Percentiles rank a stretch among this genome's conserved stretches.
These are phyloP conservation scores for Aspergillus bridgeri DNA, from an alignment of 495 filamentous ascomycete genomes.

Conservation along the genomic window DNA sequence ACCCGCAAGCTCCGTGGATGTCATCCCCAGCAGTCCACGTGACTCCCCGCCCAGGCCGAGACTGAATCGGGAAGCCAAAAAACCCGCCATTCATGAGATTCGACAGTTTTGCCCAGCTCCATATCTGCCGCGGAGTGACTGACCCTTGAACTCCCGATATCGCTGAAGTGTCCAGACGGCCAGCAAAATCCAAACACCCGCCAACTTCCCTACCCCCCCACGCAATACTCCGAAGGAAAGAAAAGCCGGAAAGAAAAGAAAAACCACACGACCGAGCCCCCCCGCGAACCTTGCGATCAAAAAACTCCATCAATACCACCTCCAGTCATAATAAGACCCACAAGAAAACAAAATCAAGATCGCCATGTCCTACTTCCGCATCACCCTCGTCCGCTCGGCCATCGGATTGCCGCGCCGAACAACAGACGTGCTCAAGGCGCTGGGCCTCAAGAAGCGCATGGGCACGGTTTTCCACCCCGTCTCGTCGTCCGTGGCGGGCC, in stretches of 20 bases:
- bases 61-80: slow-evolving; percentile 19
- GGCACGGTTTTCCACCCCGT: slow-evolving; percentile 91
- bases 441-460: slow-evolving; percentile 85
- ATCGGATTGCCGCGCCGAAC: slow-evolving; percentile 87
- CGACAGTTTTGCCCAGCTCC: background rate
- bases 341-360: no score
- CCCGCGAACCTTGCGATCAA: background rate
- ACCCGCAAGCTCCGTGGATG: no score
- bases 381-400: slow-evolving; percentile 87
- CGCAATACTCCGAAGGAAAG: no score
- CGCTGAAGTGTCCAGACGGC: background rate
- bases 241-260: background rate
- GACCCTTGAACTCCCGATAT: background rate
- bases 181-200: background rate
- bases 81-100: slow-evolving; percentile 4
- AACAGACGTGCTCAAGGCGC: slow-evolving; percentile 78
- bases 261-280: background rate
- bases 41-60: background rate
- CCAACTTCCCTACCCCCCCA: no score
- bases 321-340: background rate
- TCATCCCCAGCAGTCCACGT: background rate
- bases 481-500: slow-evolving; percentile 76
- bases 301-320: background rate
- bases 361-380: slow-evolving; percentile 94
- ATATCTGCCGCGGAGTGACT: slow-evolving; percentile 3